These are phyloP conservation scores for Fusarium mexicanum DNA, from an alignment of 2,329 filamentous ascomycete species.

Conservation along the genomic window DNA sequence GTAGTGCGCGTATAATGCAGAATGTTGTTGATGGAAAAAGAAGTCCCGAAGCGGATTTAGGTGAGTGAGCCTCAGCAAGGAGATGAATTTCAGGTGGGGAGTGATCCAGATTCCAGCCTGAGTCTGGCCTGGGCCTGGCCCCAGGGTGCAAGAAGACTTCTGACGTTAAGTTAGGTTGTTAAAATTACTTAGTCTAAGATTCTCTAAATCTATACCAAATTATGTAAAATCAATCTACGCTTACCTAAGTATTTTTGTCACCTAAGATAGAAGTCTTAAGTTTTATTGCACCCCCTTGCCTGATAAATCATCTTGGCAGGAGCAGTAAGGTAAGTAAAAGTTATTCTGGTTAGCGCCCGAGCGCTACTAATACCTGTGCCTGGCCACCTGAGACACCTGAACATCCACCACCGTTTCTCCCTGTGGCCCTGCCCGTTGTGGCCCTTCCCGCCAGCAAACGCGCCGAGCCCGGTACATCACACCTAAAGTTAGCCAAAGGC, in stretches of 20 bases:
- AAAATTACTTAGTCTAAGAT: no score
- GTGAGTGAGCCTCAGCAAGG: slow-evolving; percentile 2
- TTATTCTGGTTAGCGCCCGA: slow-evolving; percentile 4
- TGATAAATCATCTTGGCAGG: background rate
- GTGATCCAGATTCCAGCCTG: background rate
- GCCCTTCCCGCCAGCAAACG: slow-evolving; percentile 3
- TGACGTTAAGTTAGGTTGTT: no score
- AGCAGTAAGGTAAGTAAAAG: background rate
- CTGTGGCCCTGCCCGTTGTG: slow-evolving; percentile 3
- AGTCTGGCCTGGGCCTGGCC: background rate
- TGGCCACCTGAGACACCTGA: slow-evolving; percentile 37
- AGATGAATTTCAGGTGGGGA: background rate
- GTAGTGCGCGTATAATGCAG: slow-evolving; percentile 19
- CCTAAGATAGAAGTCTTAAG: no score
- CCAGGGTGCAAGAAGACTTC: no score
- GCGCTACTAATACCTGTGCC: background rate
- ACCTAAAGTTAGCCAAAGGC: background rate
- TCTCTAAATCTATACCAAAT: no score
- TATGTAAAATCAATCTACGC: no score
- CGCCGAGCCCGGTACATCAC: background rate
- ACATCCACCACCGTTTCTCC: slow-evolving; percentile 23
- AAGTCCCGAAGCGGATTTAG: slow-evolving; percentile 1
- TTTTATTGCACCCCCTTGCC: no score
- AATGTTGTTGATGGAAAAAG: slow-evolving; percentile 38
- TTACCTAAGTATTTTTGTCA: no score